phyloP scores from a whole-genome alignment of 2,329 filamentous ascomycete species.

The Leptographium lundbergii region DNA sequence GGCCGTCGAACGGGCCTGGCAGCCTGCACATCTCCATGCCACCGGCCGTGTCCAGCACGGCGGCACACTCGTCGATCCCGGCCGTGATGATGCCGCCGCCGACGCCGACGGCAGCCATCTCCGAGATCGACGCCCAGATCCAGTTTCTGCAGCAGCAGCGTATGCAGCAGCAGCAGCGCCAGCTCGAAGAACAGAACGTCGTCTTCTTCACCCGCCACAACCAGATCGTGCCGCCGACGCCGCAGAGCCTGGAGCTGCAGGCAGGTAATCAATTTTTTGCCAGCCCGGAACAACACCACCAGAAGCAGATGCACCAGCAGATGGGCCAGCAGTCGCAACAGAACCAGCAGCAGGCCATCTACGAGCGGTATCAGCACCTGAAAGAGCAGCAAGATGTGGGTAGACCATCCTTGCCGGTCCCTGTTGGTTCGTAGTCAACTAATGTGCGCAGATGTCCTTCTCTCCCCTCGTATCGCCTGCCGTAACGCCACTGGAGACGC shows the following conservation, averaged over 20 bases:
- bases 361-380: slow-evolving; percentile 15
- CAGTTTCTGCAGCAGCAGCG: slow-evolving; percentile 53
- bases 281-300: slow-evolving; percentile 35
- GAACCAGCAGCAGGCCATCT: slow-evolving; percentile 40
- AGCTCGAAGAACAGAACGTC: slow-evolving; percentile 43
- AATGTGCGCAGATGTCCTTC: slow-evolving; percentile 48
- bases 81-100: slow-evolving; percentile 32
- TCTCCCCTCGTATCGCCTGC: slow-evolving; percentile 76
- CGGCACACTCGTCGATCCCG: slow-evolving; percentile 32
- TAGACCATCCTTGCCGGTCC: slow-evolving; percentile 5
- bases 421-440: background rate
- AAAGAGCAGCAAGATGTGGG: slow-evolving; percentile 58
- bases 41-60: slow-evolving; percentile 27
- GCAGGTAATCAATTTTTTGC: slow-evolving; percentile 47
- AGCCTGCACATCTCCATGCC: slow-evolving; percentile 29
- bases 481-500: slow-evolving; percentile 64
- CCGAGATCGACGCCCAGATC: slow-evolving; percentile 52
- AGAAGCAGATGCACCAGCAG: slow-evolving; percentile 29
- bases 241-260: slow-evolving; percentile 68
- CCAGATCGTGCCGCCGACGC: slow-evolving; percentile 62
- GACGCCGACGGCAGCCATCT: slow-evolving; percentile 38
- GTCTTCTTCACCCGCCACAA: slow-evolving; percentile 42
- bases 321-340: slow-evolving; percentile 29
- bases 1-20: slow-evolving; percentile 10
- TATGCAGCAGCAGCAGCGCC: slow-evolving; percentile 46